These are phyloP conservation scores for Fusarium tricinctum DNA, from an alignment of 2,329 filamentous ascomycete genomes.

Conservation along the genomic window DNA sequence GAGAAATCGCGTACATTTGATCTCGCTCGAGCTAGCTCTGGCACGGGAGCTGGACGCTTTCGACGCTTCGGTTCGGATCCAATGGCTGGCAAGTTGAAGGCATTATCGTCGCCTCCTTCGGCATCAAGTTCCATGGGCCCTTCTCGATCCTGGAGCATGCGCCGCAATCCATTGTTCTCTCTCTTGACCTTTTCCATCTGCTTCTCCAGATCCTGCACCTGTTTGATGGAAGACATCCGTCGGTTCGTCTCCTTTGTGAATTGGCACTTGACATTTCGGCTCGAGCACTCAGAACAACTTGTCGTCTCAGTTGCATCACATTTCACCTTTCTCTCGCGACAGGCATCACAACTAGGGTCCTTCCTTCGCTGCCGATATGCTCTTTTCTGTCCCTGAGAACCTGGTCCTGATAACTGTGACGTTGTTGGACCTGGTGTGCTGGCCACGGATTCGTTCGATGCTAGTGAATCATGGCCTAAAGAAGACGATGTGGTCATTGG, in stretches of 20 bases:
- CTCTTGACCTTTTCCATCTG: conserved; percentile 85
- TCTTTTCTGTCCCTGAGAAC: conserved; percentile 81
- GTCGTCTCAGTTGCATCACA: conserved; percentile 97
- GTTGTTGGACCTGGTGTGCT: conserved; percentile 64
- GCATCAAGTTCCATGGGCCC: conserved; percentile 65
- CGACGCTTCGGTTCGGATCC: conserved; percentile 75
- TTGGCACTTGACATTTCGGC: conserved; percentile 95
- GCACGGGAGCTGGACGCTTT: conserved; percentile 71
- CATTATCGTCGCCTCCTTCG: conserved; percentile 63
- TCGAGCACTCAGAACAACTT: conserved; percentile 97
- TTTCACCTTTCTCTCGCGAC: conserved; percentile 86
- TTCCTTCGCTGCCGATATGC: conserved; percentile 96
- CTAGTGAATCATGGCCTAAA: conserved; percentile 71
- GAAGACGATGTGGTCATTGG: conserved; percentile 63
- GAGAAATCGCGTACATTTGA: conserved; percentile 80
- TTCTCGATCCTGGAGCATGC: conserved; percentile 69
- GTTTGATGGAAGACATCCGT: conserved; percentile 99
- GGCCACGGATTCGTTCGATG: conserved; percentile 70
- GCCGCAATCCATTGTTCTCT: conserved; percentile 81
- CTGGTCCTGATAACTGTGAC: conserved; percentile 57
- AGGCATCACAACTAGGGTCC: conserved; percentile 97
- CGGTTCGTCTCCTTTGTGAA: conserved; percentile 99
- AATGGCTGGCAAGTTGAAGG: conserved; percentile 73
- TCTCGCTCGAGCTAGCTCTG: conserved; percentile 79
- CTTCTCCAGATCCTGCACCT: conserved; percentile 96